Conservation (phyloP, 179 eudicot genomes). For the Patellifolia procumbens region DNA sequence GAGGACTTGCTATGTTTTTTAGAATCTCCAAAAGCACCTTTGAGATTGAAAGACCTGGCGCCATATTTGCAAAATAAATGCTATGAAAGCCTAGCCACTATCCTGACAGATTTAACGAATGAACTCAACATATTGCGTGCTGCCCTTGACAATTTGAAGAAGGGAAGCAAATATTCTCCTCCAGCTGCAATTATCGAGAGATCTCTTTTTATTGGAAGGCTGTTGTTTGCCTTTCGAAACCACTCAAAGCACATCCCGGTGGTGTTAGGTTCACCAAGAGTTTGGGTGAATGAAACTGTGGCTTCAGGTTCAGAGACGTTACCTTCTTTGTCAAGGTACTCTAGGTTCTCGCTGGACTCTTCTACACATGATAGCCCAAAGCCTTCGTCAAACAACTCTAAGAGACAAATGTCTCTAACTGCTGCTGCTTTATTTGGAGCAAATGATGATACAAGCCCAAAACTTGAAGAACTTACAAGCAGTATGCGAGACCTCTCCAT, state of each 20-base stretch:
- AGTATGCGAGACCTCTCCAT: constrained; percentile 66
- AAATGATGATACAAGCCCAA: constrained; percentile 65
- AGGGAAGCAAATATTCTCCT: constrained; percentile 31
- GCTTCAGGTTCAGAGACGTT: constrained; percentile 47
- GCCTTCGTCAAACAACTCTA: constrained; percentile 49
- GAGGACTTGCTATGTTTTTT: constrained; percentile 78
- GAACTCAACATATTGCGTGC: constrained; percentile 63
- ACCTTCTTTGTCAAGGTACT: constrained; percentile 48
- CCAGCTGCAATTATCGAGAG: constrained; percentile 66
- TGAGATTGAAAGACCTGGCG: constrained; percentile 67
- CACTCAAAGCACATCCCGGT: constrained; percentile 81
- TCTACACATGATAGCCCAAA: constrained; percentile 47
- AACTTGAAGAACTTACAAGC: constrained; percentile 70
- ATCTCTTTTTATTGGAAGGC: constrained; percentile 81
- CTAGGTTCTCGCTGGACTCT: constrained; percentile 51
- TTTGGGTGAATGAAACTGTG: constrained; percentile 60
- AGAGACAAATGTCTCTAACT: constrained; percentile 59
- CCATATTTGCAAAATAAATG: constrained; percentile 79
- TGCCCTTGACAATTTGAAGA: constrained; percentile 44
- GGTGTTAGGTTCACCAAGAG: constrained; percentile 83
- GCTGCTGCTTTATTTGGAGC: constrained; percentile 68
- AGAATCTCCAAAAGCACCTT: constrained; percentile 90
- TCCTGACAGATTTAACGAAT: constrained; percentile 62
- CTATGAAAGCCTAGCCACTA: constrained; percentile 56
- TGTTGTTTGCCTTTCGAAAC: constrained; percentile 83